Evolutionary conservation across 257 asterid genomes (phyloP).

Genomic region (Solanum tarapatanum): DNA sequence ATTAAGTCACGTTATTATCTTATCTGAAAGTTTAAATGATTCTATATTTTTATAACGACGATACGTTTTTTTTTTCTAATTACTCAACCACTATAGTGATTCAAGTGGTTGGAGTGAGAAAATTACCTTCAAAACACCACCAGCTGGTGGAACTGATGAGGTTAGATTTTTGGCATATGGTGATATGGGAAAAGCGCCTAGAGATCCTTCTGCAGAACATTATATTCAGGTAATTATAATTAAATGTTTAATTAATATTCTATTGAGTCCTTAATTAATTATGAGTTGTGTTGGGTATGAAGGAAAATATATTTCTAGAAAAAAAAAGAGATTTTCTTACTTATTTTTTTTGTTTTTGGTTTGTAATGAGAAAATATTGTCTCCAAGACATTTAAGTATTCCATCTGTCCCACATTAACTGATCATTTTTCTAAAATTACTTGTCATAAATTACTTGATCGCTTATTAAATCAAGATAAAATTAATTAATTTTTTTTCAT

Average conservation of each 20-base stretch:
- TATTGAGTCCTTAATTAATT: not conserved
- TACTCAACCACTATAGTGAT: slow-evolving; percentile 20
- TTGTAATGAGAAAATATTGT: no score
- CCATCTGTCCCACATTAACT: no score
- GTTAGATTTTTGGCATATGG: slow-evolving; percentile 61
- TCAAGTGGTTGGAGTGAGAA: slow-evolving; percentile 66
- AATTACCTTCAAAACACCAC: slow-evolving; percentile 49
- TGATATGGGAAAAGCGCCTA: slow-evolving; percentile 92
- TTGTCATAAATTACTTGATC: no score
- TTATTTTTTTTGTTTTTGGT: no score
- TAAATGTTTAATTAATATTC: not conserved
- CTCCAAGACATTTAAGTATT: no score
- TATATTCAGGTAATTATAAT: slow-evolving; percentile 45
- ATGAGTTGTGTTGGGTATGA: not conserved
- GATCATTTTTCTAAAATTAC: no score
- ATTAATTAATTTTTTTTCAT: no score
- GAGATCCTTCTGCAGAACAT: slow-evolving; percentile 64
- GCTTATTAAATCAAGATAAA: no score
- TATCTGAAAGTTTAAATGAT: not conserved
- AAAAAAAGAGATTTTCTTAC: no score
- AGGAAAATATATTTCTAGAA: no score
- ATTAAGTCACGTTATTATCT: not conserved
- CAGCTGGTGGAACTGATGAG: slow-evolving; percentile 58
- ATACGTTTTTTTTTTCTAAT: not conserved
- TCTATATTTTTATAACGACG: not conserved